Evolutionary conservation across 257 asterid species (phyloP).

Genomic region (Craterostigma plantagineum): DNA sequence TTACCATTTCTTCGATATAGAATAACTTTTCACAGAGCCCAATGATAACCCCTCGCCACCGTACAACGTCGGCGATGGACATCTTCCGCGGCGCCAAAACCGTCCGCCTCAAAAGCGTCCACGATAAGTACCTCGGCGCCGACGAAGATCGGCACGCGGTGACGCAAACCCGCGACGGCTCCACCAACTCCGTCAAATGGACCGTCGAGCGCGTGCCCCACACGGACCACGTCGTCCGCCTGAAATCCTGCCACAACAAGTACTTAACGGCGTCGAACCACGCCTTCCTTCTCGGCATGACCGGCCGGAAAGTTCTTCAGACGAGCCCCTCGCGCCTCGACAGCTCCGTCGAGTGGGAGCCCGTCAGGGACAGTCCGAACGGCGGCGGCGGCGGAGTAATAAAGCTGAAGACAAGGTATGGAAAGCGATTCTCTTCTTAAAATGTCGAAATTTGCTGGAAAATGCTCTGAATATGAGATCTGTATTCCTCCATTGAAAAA

Average conservation of each 20-base stretch:
- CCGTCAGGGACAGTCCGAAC: conserved; percentile 36
- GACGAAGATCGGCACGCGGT: conserved; percentile 53
- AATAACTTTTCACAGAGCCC: no score
- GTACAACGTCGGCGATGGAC: conserved; percentile 36
- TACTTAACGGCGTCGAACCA: conserved; percentile 54
- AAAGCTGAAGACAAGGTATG: conserved; percentile 59
- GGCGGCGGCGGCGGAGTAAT: conserved; percentile 21
- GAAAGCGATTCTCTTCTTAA: neutral
- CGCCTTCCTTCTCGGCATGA: conserved; percentile 60
- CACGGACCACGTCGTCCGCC: conserved; percentile 28
- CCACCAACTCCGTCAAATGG: conserved; percentile 41
- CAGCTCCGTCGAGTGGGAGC: conserved; percentile 93
- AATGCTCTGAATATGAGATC: neutral
- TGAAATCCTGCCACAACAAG: conserved; percentile 47
- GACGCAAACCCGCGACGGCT: conserved; percentile 39
- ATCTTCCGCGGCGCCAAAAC: conserved; percentile 34
- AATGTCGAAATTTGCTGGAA: no score
- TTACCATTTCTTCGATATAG: no score
- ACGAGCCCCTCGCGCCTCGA: conserved; percentile 51
- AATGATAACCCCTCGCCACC: no score
- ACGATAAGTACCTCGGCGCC: conserved; percentile 48
- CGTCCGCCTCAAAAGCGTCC: conserved; percentile 48
- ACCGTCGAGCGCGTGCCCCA: conserved; percentile 30
- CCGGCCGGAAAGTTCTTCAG: conserved; percentile 64
- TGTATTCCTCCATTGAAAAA: neutral